Evolutionary conservation across 164 flowering plant species (phyloP).

Genomic region (Paratinospora sagittata): DNA sequence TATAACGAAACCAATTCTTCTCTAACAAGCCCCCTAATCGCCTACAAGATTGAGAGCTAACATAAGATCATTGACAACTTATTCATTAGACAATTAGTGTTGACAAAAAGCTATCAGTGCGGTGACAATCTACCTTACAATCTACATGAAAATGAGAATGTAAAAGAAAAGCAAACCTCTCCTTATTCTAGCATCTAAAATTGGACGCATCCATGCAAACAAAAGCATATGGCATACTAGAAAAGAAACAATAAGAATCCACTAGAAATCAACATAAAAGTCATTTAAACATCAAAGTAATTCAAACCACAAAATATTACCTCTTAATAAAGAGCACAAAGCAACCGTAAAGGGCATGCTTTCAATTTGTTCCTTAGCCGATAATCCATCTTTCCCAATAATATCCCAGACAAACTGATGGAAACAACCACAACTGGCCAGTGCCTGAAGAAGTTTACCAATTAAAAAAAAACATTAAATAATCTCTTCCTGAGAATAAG

Average conservation of each 20-base stretch:
- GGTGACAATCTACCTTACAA: no score
- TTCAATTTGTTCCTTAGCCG: conserved; percentile 30
- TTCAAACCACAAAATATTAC: conserved; percentile 26
- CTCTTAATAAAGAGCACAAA: conserved; percentile 53
- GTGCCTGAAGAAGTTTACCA: conserved; percentile 41
- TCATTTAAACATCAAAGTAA: neutral
- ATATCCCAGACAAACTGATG: conserved; percentile 36
- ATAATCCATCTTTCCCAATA: conserved; percentile 34
- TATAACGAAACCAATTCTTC: no score
- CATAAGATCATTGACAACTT: no score
- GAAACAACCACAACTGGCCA: conserved; percentile 68
- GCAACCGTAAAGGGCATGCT: conserved; percentile 51
- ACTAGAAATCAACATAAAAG: neutral
- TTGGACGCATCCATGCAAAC: neutral
- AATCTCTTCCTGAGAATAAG: neutral
- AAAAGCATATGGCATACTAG: neutral
- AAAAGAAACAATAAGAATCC: neutral
- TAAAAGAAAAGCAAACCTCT: no score
- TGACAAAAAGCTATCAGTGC: no score
- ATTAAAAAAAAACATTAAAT: neutral
- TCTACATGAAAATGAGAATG: no score
- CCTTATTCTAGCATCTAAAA: neutral
- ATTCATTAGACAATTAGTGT: no score
- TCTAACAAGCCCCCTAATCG: no score
- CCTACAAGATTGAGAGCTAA: no score